Evolutionary conservation across 495 filamentous ascomycete species (phyloP).

Genomic region (Neurospora hispaniola): DNA sequence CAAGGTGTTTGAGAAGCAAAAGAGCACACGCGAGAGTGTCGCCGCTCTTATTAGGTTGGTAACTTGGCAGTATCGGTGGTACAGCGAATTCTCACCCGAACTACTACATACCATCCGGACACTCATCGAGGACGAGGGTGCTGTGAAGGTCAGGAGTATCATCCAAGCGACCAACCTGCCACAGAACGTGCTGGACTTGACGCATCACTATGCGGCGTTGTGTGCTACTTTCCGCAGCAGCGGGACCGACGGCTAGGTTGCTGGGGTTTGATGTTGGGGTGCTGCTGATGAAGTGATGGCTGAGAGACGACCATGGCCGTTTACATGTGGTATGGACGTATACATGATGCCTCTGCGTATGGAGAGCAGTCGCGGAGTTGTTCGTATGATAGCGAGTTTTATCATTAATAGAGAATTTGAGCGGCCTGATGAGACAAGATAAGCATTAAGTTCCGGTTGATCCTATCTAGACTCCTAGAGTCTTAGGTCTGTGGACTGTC

Average conservation of each 20-base stretch:
- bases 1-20: constrained; percentile 57
- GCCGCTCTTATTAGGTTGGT: constrained; percentile 76
- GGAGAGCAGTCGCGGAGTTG: neutral
- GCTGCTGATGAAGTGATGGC: neutral
- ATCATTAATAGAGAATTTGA: neutral
- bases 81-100: constrained; percentile 94
- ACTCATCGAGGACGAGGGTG: constrained; percentile 93
- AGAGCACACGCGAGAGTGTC: constrained; percentile 64
- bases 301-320: neutral
- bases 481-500: neutral
- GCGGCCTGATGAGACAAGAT: neutral
- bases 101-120: constrained; percentile 77
- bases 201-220: constrained; percentile 88
- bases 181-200: constrained; percentile 85
- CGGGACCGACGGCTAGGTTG: constrained; percentile 68
- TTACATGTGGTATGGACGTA: neutral
- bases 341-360: neutral
- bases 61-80: constrained; percentile 98
- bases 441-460: neutral
- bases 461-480: neutral
- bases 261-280: neutral
- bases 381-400: neutral
- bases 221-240: constrained; percentile 92
- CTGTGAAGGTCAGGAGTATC: constrained; percentile 93
- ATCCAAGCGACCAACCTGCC: constrained; percentile 91